phyloP scores from a whole-genome alignment of 257 asterid genomes.

The Solanum lignicaule region DNA sequence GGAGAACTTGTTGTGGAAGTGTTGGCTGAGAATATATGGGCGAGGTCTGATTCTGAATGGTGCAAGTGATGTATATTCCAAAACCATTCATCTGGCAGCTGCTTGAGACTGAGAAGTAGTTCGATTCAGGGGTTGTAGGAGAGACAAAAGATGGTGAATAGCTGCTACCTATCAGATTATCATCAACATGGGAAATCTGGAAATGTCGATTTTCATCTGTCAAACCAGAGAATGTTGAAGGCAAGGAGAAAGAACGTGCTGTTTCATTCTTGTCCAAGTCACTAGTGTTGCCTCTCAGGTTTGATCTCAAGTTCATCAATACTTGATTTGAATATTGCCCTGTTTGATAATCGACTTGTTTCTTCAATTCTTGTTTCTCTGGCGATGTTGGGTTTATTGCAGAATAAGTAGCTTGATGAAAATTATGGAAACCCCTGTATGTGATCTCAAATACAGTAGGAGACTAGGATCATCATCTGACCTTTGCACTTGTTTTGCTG shows the following conservation, averaged over 20 bases:
- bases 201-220: conserved; percentile 17
- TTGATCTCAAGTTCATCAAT: conserved; percentile 31
- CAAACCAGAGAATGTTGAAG: conserved; percentile 30
- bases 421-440: conserved; percentile 56
- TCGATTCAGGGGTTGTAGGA: conserved; percentile 26
- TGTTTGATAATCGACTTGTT: conserved; percentile 5
- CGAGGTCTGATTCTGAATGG: conserved; percentile 23
- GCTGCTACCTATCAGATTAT: conserved; percentile 20
- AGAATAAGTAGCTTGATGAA: conserved; percentile 24
- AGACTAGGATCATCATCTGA: conserved; percentile 53
- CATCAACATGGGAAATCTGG: conserved; percentile 34
- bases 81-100: conserved; percentile 11
- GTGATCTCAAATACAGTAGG: conserved; percentile 58
- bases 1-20: conserved; percentile 60
- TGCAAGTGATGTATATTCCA: conserved; percentile 10
- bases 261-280: conserved; percentile 24
- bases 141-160: conserved; percentile 34
- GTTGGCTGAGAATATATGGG: conserved; percentile 41
- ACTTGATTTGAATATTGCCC: conserved; percentile 28
- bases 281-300: conserved; percentile 48
- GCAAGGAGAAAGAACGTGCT: conserved; percentile 39
- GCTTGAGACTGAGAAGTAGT: conserved; percentile 18
- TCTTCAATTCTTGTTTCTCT: conserved; percentile 24
- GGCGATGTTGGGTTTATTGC: conserved; percentile 24
- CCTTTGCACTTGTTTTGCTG: conserved; percentile 81